These are phyloP conservation scores for Isoetes engelmannii DNA, from an alignment of 83 land plant genomes.

Conservation along the genomic window DNA sequence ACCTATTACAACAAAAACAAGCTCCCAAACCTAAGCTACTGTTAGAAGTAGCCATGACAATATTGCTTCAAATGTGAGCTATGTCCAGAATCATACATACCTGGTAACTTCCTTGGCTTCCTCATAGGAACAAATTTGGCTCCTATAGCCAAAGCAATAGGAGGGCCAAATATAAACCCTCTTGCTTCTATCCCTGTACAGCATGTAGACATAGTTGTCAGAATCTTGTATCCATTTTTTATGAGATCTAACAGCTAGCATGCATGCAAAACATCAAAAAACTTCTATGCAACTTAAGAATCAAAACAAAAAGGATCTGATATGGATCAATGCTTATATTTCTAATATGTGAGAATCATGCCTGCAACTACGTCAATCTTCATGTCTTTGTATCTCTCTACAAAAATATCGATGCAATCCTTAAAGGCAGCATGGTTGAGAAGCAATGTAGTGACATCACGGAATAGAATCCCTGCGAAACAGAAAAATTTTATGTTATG, in stretches of 20 bases:
- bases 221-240: too few species aligned
- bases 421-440: slow-evolving; percentile 53
- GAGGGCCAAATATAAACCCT: slow-evolving; percentile 73
- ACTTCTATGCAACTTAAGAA: too few species aligned
- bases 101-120: slow-evolving; percentile 77
- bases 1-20: slow-evolving; percentile 31
- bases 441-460: slow-evolving; percentile 60
- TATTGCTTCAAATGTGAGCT: background rate
- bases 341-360: background rate
- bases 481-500: background rate
- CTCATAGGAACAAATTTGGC: slow-evolving; percentile 86
- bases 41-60: too few species aligned
- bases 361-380: slow-evolving; percentile 66
- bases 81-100: slow-evolving; percentile 22
- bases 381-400: slow-evolving; percentile 57
- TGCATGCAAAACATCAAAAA: too few species aligned
- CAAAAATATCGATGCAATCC: slow-evolving; percentile 65
- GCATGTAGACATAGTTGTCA: background rate
- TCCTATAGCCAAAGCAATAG: slow-evolving; percentile 79
- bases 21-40: background rate
- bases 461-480: slow-evolving; percentile 57
- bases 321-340: background rate
- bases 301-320: background rate
- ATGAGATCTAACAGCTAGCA: too few species aligned
- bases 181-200: slow-evolving; percentile 61